Percentiles rank a stretch among this genome's conserved stretches.
Evolutionary conservation across 495 filamentous ascomycete genomes (phyloP).

Genomic region (Talaromyces wortmannii): DNA sequence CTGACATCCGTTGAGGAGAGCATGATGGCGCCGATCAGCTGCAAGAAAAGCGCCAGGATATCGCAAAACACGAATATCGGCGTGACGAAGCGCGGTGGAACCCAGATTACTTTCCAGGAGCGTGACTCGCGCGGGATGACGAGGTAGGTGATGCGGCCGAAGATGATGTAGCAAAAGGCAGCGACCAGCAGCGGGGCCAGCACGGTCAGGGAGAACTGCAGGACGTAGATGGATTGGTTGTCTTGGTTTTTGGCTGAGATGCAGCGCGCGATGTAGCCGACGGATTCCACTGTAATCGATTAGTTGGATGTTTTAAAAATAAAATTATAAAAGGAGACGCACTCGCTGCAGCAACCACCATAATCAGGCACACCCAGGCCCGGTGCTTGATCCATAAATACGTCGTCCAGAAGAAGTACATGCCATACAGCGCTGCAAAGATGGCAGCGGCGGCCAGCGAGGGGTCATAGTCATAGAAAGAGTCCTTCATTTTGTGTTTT

Average conservation of each 20-base stretch:
- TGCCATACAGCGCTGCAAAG: slow-evolving; percentile 40
- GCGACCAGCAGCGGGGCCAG: slow-evolving; percentile 40
- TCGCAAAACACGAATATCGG: slow-evolving; percentile 26
- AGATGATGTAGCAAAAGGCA: slow-evolving; percentile 48
- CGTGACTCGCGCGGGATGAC: slow-evolving; percentile 30
- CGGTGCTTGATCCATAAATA: slow-evolving; percentile 33
- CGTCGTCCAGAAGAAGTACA: slow-evolving; percentile 25
- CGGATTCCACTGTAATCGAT: slow-evolving; percentile 29
- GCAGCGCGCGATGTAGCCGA: slow-evolving; percentile 34
- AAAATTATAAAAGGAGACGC: neutral
- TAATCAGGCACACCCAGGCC: slow-evolving; percentile 38
- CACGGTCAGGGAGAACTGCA: slow-evolving; percentile 31
- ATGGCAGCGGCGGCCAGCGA: slow-evolving; percentile 39
- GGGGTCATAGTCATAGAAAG: slow-evolving; percentile 41
- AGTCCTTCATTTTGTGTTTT: neutral
- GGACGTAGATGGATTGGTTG: slow-evolving; percentile 18
- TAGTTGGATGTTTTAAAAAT: neutral
- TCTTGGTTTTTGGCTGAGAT: slow-evolving; percentile 23
- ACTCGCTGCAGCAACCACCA: slow-evolving; percentile 37
- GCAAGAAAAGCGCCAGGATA: slow-evolving; percentile 20
- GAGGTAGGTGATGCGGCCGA: slow-evolving; percentile 41
- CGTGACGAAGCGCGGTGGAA: slow-evolving; percentile 33
- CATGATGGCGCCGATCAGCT: slow-evolving; percentile 23
- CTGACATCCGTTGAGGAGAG: slow-evolving; percentile 21
- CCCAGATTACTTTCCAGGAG: slow-evolving; percentile 35